Base-by-base conservation (phyloP, 2,329 filamentous ascomycete species). In the Trichoderma atrobrunneum region DNA sequence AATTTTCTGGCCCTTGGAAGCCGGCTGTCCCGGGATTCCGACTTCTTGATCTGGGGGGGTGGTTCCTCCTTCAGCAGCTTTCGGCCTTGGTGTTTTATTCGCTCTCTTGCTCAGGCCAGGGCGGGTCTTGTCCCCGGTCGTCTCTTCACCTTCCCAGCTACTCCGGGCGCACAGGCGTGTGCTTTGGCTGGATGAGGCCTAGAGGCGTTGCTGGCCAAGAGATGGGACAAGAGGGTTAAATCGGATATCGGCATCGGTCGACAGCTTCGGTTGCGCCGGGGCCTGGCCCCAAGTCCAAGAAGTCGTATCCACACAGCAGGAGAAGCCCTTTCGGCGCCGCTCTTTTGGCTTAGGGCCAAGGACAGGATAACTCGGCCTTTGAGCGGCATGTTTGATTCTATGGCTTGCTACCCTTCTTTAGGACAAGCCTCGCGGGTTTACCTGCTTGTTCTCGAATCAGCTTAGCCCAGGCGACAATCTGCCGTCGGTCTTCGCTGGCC, bases 191-290 rank as follows among this genome's bases (percentile, higher is more conserved):
- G 28, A 62, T 36, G 57, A 26, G 28, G 57, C 36, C 34, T 61
- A 70, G 67, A 62, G 57, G 39, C 57, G 67, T 54, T 14, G 39
- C 39, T 48, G 57, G 32, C 26, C 39, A 64, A 30, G 24, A 48
- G 26, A 64, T 43, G 61, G 64, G 32, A 51, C 48, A 67, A 51
- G 64, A 57, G 67, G 56, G 67, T 70, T 70, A 70, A 70, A 61
- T 70, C 67, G 67, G 67, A 70, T 70, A 70, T 70, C 67, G 67
- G 67, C 67, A 70, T 70, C 67, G 67, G 39, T 70, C 67, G 67
- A 70, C 67, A 70, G 67, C 56, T 62, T 70, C 67, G 67, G 67
- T 70, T 70, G 67, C 67, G 67, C 67, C 67, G 67, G 67, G 67
- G 61, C 67, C 67, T 70, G 67, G 61, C 67, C 67, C 16, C 34